Conservation (phyloP, 345 rosid species). For the Erucastrum elatum region DNA sequence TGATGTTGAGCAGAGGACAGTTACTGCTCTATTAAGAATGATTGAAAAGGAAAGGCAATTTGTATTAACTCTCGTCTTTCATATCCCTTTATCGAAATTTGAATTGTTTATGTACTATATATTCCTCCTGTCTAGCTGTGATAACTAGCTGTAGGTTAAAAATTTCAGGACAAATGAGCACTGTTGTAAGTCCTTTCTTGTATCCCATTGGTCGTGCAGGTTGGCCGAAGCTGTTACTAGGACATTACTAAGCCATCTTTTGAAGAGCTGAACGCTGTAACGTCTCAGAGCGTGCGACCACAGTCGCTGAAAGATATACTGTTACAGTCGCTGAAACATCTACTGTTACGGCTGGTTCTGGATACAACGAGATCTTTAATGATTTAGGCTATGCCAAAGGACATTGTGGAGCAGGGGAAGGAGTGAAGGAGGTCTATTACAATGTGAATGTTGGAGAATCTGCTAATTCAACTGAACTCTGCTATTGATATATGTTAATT, state of each 20-base stretch:
- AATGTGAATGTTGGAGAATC: constrained; percentile 32
- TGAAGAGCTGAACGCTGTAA: constrained; percentile 77
- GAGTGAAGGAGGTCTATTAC: constrained; percentile 35
- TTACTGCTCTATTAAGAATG: not conserved
- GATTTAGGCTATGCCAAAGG: constrained; percentile 25
- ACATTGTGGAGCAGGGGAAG: constrained; percentile 44
- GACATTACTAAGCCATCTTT: constrained; percentile 82
- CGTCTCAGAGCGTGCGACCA: constrained; percentile 50
- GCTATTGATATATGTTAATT: constrained; percentile 35
- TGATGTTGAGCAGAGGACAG: not conserved
- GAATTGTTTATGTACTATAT: not conserved
- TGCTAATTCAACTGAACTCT: constrained; percentile 44
- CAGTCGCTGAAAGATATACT: constrained; percentile 37
- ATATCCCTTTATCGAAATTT: too few relatives aligned
- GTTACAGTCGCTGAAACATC: constrained; percentile 25
- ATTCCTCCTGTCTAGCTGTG: not conserved
- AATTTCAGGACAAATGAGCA: not conserved
- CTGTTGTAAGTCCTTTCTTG: not conserved
- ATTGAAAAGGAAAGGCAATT: constrained; percentile 67
- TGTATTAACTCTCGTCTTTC: not conserved
- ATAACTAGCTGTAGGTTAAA: constrained; percentile 1
- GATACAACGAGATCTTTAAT: constrained; percentile 24
- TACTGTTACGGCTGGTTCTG: constrained; percentile 26
- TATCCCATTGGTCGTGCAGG: constrained; percentile 48
- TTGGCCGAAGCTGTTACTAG: constrained; percentile 93